These are phyloP conservation scores for Phytophthora idaei DNA, from an alignment of 352 stramenopile genomes.

Conservation along the genomic window DNA sequence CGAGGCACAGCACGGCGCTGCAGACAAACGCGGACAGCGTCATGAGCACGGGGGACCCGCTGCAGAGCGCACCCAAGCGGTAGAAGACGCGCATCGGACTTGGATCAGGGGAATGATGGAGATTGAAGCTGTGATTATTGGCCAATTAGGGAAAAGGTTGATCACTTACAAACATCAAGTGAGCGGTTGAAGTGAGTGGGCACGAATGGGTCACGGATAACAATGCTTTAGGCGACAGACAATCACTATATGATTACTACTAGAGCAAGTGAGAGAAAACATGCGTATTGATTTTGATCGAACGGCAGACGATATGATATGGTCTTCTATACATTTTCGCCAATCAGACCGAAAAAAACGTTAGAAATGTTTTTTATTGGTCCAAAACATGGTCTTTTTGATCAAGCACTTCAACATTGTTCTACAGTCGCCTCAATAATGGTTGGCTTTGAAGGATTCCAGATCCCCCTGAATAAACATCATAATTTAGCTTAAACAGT, in stretches of 20 bases:
- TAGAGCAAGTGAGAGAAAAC: too few relatives aligned
- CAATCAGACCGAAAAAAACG: too few relatives aligned
- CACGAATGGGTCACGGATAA: not conserved
- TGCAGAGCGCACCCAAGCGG: conserved; percentile 59
- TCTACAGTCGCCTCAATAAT: too few relatives aligned
- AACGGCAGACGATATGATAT: too few relatives aligned
- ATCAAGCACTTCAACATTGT: too few relatives aligned
- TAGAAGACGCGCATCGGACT: conserved; percentile 60
- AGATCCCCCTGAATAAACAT: too few relatives aligned
- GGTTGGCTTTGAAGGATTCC: too few relatives aligned
- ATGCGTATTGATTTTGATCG: not conserved
- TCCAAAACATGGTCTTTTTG: too few relatives aligned
- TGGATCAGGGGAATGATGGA: conserved; percentile 9
- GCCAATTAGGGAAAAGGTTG: conserved; percentile 6
- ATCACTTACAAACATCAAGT: conserved; percentile 12
- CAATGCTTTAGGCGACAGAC: not conserved
- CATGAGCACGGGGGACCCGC: conserved; percentile 50
- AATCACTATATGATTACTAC: not conserved
- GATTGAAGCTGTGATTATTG: conserved; percentile 22
- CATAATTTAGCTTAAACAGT: too few relatives aligned
- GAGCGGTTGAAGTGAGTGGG: conserved; percentile 16
- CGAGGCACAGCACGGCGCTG: conserved; percentile 65
- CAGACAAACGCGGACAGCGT: conserved; percentile 49
- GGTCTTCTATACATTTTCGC: too few relatives aligned
- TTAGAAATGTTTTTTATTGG: too few relatives aligned